Percentiles rank a stretch among this genome's conserved stretches.
These are phyloP conservation scores for Alternaria sp. DNA, from an alignment of 2,329 filamentous ascomycete genomes.

Conservation along the genomic window DNA sequence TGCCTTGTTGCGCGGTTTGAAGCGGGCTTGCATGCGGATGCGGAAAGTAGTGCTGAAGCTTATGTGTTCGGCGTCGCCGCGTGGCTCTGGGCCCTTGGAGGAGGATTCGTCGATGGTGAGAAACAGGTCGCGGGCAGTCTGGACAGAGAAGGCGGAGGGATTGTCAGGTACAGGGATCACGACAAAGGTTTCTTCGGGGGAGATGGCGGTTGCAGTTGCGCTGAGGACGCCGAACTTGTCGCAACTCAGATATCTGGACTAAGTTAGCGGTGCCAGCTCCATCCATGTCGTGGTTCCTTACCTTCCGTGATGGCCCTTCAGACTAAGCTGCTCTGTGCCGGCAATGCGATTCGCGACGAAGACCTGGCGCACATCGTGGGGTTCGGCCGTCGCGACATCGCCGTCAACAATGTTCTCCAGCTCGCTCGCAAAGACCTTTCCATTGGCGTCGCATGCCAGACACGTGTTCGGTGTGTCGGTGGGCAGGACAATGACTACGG, in stretches of 20 bases:
- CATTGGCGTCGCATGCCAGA: constrained; percentile 83
- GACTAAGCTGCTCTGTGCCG: constrained; percentile 79
- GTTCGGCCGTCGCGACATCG: constrained; percentile 84
- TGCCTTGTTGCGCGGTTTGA: constrained; percentile 82
- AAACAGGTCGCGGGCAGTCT: constrained; percentile 75
- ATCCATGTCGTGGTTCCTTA: constrained; percentile 42
- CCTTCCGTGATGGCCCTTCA: constrained; percentile 91
- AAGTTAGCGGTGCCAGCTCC: not conserved
- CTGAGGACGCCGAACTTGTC: constrained; percentile 81
- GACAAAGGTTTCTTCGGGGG: constrained; percentile 80
- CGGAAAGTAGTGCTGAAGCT: constrained; percentile 75
- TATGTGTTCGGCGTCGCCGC: constrained; percentile 74
- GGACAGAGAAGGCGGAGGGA: constrained; percentile 74
- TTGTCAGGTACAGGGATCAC: constrained; percentile 68
- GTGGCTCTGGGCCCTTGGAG: constrained; percentile 63
- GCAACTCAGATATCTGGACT: constrained; percentile 76
- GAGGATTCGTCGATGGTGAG: constrained; percentile 61
- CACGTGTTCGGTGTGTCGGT: constrained; percentile 71
- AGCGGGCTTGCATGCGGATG: constrained; percentile 92
- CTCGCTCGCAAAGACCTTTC: constrained; percentile 80
- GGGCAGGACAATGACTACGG: constrained; percentile 81
- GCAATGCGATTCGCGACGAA: constrained; percentile 87
- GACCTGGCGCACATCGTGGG: constrained; percentile 93
- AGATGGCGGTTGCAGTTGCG: constrained; percentile 81
- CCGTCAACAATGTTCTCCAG: constrained; percentile 89